Evolutionary conservation across 2,329 filamentous ascomycete genomes (phyloP).

Genomic region (Botrytis hyacinthi): DNA sequence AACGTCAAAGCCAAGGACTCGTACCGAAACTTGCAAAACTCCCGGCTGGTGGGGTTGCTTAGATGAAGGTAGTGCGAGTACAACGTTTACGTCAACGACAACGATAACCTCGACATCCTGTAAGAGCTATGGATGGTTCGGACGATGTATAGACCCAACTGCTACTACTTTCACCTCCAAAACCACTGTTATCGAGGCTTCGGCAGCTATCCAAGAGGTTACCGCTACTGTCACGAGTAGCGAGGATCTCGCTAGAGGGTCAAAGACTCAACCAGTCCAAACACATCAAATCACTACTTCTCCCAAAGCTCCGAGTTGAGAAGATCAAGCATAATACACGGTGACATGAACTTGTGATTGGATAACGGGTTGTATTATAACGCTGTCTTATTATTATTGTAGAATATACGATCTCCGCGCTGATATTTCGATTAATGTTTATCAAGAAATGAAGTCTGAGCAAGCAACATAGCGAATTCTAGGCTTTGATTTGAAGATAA

Average conservation of each 20-base stretch:
- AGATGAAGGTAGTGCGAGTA: constrained; percentile 40
- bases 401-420: not conserved
- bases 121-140: constrained; percentile 27
- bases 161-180: constrained; percentile 9
- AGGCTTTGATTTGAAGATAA: not conserved
- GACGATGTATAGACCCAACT: constrained; percentile 8
- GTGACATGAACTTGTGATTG: not conserved
- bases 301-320: not conserved
- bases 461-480: not conserved
- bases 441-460: not conserved
- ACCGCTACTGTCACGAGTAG: constrained; percentile 8
- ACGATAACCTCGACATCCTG: constrained; percentile 19
- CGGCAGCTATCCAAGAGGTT: not conserved
- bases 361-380: not conserved
- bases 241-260: not conserved
- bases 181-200: constrained; percentile 19
- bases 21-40: constrained; percentile 81
- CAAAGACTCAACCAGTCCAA: not conserved
- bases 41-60: constrained; percentile 70
- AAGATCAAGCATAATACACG: not conserved
- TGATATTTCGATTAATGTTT: not conserved
- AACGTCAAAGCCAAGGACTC: constrained; percentile 56
- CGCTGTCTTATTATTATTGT: not conserved
- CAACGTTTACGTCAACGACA: constrained; percentile 35
- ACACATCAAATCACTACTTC: constrained; percentile 16